phyloP scores from a whole-genome alignment of 768 basidiomycete genomes.

The Polyporus arcularius region DNA sequence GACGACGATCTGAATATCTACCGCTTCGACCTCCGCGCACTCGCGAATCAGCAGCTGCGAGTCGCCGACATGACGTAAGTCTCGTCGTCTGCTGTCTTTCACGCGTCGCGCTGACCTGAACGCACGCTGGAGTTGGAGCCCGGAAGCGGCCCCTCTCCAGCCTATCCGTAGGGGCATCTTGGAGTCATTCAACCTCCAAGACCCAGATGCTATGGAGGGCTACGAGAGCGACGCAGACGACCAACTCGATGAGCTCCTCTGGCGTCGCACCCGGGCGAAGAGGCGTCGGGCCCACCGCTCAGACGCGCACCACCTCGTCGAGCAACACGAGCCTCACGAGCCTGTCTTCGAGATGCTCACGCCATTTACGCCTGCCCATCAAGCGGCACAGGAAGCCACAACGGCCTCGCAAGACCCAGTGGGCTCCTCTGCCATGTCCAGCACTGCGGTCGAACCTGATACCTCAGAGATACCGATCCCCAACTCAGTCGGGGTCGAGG shows the following conservation, averaged over 20 bases:
- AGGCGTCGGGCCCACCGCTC: neutral
- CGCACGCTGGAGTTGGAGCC: no score
- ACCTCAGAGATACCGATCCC: neutral
- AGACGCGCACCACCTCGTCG: neutral
- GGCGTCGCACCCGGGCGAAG: slow-evolving; percentile 1
- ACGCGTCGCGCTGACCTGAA: no score
- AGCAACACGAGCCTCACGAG: neutral
- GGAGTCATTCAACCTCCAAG: neutral
- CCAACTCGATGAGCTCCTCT: neutral
- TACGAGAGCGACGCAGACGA: slow-evolving; percentile 9
- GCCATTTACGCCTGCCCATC: neutral
- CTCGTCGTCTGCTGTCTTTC: no score
- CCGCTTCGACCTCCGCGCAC: neutral
- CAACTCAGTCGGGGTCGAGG: neutral
- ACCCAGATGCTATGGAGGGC: neutral
- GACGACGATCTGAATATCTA: neutral
- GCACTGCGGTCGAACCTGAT: neutral
- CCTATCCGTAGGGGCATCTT: neutral
- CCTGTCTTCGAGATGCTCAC: neutral
- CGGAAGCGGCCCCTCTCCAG: neutral
- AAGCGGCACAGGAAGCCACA: neutral
- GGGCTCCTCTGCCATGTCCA: neutral
- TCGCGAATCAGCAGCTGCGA: neutral
- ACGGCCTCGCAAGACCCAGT: neutral
- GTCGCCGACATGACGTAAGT: slow-evolving; percentile 10